phyloP scores from a whole-genome alignment of 805 yeast genomes.

The Kuraishia molischiana region DNA sequence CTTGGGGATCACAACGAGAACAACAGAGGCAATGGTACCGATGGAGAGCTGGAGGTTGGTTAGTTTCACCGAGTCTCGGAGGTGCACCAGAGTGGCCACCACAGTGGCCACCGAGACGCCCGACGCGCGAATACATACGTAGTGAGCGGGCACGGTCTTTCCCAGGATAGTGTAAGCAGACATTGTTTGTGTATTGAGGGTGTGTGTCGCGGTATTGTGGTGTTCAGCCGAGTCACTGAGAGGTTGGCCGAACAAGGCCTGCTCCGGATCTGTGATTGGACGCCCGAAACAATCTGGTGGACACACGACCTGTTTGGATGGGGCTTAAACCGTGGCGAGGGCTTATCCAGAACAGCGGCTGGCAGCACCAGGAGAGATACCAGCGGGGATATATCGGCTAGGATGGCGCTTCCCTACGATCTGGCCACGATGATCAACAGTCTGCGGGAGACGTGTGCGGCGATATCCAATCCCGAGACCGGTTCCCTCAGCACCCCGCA shows the following conservation, averaged over 20 bases:
- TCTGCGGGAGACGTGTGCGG: slow-evolving; percentile 7
- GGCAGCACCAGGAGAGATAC: too few relatives aligned
- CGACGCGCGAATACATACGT: slow-evolving; percentile 36
- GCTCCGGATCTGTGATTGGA: too few relatives aligned
- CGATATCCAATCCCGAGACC: slow-evolving; percentile 1
- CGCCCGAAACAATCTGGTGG: too few relatives aligned
- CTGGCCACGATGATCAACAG: slow-evolving; percentile 16
- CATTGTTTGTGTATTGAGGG: slow-evolving; percentile 29
- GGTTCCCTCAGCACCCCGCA: background rate
- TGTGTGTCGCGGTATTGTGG: background rate
- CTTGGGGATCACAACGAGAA: slow-evolving; percentile 56
- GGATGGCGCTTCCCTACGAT: slow-evolving; percentile 29
- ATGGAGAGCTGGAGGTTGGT: slow-evolving; percentile 57
- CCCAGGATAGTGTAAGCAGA: slow-evolving; percentile 82
- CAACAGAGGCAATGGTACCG: slow-evolving; percentile 68
- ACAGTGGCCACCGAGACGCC: background rate
- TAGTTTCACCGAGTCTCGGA: background rate
- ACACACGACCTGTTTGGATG: background rate
- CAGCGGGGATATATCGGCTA: too few relatives aligned
- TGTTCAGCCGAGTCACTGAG: too few relatives aligned
- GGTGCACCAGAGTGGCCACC: background rate
- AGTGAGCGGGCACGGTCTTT: slow-evolving; percentile 74
- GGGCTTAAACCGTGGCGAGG: background rate
- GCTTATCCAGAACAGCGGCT: background rate
- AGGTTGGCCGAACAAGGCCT: too few relatives aligned